Percentiles rank a stretch among this genome's conserved stretches.
phyloP scores from a whole-genome alignment of 2,329 filamentous ascomycete species.

The Rutstroemia sp. region DNA sequence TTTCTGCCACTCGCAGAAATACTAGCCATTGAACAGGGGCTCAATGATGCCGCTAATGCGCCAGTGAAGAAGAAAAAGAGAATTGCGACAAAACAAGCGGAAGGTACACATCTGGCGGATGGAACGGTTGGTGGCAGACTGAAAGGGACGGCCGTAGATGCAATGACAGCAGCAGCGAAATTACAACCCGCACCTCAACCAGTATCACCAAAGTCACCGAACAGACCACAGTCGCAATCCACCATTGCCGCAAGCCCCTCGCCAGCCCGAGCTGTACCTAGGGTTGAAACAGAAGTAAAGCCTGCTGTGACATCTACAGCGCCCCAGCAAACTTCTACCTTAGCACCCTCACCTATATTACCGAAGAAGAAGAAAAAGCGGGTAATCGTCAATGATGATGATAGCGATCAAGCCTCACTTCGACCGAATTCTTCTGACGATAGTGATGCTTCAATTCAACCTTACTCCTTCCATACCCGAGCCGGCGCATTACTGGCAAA shows the following conservation, averaged over 20 bases:
- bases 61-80: slow-evolving; percentile 36
- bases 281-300: background rate
- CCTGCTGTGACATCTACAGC: background rate
- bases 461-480: slow-evolving; percentile 14
- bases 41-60: slow-evolving; percentile 29
- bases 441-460: slow-evolving; percentile 18
- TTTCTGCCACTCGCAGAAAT: slow-evolving; percentile 46
- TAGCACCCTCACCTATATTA: background rate
- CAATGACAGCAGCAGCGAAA: slow-evolving; percentile 10
- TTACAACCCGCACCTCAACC: slow-evolving; percentile 9
- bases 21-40: slow-evolving; percentile 35
- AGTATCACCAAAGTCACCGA: slow-evolving; percentile 1
- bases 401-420: slow-evolving; percentile 21
- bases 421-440: slow-evolving; percentile 25
- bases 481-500: slow-evolving; percentile 27
- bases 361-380: slow-evolving; percentile 22
- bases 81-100: slow-evolving; percentile 24
- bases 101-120: slow-evolving; percentile 36
- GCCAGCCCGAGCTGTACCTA: slow-evolving; percentile 3
- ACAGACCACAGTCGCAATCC: slow-evolving; percentile 1
- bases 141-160: slow-evolving; percentile 40
- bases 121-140: slow-evolving; percentile 47
- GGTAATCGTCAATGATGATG: slow-evolving; percentile 19
- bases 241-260: slow-evolving; percentile 1
- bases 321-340: background rate